Conservation (phyloP, 2,329 filamentous ascomycete genomes). For the Colletotrichum phormii region DNA sequence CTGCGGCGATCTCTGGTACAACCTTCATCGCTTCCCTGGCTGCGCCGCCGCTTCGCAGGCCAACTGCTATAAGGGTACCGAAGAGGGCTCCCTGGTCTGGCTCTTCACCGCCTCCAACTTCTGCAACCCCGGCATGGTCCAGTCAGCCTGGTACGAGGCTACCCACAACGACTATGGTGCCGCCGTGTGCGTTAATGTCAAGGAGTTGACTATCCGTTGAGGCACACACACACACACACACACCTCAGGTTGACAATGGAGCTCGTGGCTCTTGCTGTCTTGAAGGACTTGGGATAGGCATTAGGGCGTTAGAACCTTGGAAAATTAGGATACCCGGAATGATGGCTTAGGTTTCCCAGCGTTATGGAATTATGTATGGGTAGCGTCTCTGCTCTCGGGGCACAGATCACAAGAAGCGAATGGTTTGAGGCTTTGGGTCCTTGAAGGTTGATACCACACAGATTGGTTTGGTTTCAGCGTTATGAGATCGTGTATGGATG, state of each 20-base stretch:
- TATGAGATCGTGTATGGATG: no score
- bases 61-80: neutral
- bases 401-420: no score
- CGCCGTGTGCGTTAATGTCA: neutral
- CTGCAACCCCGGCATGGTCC: neutral
- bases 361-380: no score
- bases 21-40: neutral
- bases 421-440: no score
- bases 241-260: neutral
- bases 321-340: no score
- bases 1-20: neutral
- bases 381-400: no score
- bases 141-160: neutral
- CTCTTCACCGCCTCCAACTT: neutral
- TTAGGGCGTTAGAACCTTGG: no score
- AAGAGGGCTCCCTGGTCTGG: neutral
- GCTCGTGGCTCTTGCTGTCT: neutral
- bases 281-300: no score
- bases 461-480: no score
- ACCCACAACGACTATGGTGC: neutral
- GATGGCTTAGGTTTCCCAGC: no score
- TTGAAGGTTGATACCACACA: no score
- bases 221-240: neutral
- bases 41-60: neutral
- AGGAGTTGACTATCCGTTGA: neutral